Evolutionary conservation across 495 filamentous ascomycete genomes (phyloP).

Genomic region (Podospora anserina): DNA sequence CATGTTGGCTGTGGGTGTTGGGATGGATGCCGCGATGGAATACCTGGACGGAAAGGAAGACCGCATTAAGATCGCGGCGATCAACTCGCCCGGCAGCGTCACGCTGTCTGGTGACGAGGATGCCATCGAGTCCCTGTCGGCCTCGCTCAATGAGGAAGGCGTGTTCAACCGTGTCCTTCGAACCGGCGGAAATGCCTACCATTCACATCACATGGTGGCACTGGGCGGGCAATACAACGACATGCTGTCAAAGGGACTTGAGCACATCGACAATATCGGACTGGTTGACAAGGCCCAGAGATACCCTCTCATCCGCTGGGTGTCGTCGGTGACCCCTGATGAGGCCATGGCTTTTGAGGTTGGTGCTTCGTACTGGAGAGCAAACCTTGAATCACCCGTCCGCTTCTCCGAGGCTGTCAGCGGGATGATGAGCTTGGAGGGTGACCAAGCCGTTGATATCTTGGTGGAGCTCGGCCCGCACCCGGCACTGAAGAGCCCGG

Average conservation of each 20-base stretch:
- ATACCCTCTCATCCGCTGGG: slow-evolving; percentile 1
- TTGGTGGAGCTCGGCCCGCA: slow-evolving; percentile 59
- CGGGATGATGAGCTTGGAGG: slow-evolving; percentile 9
- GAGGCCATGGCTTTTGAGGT: slow-evolving; percentile 15
- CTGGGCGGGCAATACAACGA: neutral
- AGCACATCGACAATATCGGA: neutral
- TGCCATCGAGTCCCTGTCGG: slow-evolving; percentile 32
- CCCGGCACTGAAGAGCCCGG: slow-evolving; percentile 47
- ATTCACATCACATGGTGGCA: slow-evolving; percentile 47
- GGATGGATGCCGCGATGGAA: slow-evolving; percentile 13
- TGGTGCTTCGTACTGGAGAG: slow-evolving; percentile 41
- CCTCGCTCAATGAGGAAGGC: slow-evolving; percentile 26
- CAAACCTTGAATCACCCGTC: slow-evolving; percentile 47
- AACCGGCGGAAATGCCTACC: slow-evolving; percentile 49
- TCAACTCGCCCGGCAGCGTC: slow-evolving; percentile 39
- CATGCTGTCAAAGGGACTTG: no score
- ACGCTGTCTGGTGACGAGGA: slow-evolving; percentile 40
- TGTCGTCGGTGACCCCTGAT: slow-evolving; percentile 22
- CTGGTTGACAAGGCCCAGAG: neutral
- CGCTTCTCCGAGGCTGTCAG: slow-evolving; percentile 42
- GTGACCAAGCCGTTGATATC: slow-evolving; percentile 1
- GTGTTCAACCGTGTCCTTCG: slow-evolving; percentile 42
- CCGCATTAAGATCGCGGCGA: slow-evolving; percentile 37
- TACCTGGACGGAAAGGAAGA: slow-evolving; percentile 18
- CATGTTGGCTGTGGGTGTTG: slow-evolving; percentile 42